Evolutionary conservation across 345 rosid species (phyloP).

Genomic region (Gossypium longicalyx): DNA sequence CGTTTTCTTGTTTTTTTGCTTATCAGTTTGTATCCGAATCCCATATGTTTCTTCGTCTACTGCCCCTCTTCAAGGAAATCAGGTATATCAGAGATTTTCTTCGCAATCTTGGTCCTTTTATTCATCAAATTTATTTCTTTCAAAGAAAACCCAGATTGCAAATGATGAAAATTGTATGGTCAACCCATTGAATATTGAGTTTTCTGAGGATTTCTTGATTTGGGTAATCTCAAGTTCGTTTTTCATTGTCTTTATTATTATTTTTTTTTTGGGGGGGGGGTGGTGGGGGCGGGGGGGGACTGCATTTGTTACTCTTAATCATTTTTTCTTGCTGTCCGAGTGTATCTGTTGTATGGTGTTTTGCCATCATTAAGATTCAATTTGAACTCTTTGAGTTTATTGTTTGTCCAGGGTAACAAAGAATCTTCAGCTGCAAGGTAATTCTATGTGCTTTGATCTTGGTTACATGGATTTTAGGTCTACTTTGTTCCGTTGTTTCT

Average conservation of each 20-base stretch:
- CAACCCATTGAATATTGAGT: not conserved
- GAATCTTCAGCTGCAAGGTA: constrained; percentile 44
- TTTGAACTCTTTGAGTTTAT: constrained; percentile 9
- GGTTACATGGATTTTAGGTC: not conserved
- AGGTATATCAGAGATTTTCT: constrained; percentile 10
- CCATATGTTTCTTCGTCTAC: constrained; percentile 13
- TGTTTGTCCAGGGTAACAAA: constrained; percentile 33
- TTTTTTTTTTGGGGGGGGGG: too few relatives aligned
- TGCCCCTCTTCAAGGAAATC: constrained; percentile 4
- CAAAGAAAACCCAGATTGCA: not conserved
- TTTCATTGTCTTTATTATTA: not conserved
- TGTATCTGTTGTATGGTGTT: not conserved
- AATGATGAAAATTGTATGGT: not conserved
- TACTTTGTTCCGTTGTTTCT: not conserved
- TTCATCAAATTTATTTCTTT: not conserved
- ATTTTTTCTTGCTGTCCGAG: not conserved
- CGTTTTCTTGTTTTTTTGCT: constrained; percentile 21
- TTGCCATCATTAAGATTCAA: not conserved
- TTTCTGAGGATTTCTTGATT: not conserved
- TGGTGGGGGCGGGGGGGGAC: not conserved
- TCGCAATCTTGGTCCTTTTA: not conserved
- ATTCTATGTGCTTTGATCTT: not conserved
- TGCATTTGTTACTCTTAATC: not conserved
- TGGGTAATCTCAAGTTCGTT: not conserved
- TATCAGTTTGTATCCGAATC: constrained; percentile 9